A percentile compares a stretch with the other conserved stretches of the same genome.
Conservation (phyloP, 805 yeast genomes). For the Clavispora carvajalis region DNA sequence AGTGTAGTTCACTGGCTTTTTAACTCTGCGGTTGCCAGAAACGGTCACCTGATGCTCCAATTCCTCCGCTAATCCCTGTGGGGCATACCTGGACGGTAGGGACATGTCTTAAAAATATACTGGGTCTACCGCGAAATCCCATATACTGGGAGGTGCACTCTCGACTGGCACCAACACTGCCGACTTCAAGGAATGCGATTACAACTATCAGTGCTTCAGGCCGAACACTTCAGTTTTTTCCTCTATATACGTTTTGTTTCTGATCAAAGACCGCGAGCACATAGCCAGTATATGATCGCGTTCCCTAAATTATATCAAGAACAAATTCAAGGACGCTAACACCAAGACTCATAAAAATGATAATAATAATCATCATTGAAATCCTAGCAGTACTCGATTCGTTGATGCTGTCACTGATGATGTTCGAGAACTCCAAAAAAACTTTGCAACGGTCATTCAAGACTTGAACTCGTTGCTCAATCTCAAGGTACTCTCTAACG, state of each 20-base stretch:
- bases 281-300: neutral
- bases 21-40: conserved; percentile 2
- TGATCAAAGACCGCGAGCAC: neutral
- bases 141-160: neutral
- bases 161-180: too few species aligned
- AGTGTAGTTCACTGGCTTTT: conserved; percentile 18
- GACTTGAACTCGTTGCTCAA: conserved; percentile 91
- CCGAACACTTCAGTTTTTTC: too few species aligned
- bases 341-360: conserved; percentile 70
- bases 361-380: conserved; percentile 81
- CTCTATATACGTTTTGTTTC: too few species aligned
- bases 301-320: conserved; percentile 39
- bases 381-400: conserved; percentile 89
- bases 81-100: conserved; percentile 36
- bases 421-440: conserved; percentile 87
- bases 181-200: too few species aligned
- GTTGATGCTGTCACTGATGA: conserved; percentile 89
- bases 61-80: conserved; percentile 24
- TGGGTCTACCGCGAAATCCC: too few species aligned
- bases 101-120: too few species aligned
- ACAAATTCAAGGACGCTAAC: conserved; percentile 71
- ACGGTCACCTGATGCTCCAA: neutral
- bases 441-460: conserved; percentile 91
- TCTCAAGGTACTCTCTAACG: conserved; percentile 86
- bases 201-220: too few species aligned